Evolutionary conservation across 768 basidiomycete genomes (phyloP), one percentile per base, ranked within the genome.

Genomic region (Cystobasidium onofrii): DNA sequence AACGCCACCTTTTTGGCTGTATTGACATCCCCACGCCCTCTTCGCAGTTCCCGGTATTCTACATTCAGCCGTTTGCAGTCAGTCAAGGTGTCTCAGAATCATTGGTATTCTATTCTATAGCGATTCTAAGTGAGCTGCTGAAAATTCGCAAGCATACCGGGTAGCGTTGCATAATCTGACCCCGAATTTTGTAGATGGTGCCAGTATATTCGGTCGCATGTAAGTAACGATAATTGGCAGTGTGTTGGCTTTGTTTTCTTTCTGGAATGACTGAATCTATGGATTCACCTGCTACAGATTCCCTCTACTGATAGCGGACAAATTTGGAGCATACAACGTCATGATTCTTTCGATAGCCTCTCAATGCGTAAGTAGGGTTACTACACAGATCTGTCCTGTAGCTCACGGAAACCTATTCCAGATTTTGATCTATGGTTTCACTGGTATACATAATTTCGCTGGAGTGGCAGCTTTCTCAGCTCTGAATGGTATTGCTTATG

Each of bases 401-500:
- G 39, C 39, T 39, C 6, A 39, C n/a, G n/a, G n/a, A n/a, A n/a
- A n/a, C n/a, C n/a, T n/a, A n/a, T n/a, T n/a, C n/a, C n/a, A n/a
- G 69, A 71, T 71, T 34, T 34, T 71, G 25, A 71, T 71, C 10
- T 71, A 15, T 41, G 69, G 31, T 17, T 71, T 71, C 54, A 34
- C 33, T 1, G 69, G 52, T 1, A 41, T 71, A 6, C 69, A 71
- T 18, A 71, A 71, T 71, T 71, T 71, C 36, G 69, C 31, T 27
- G 69, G 69, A 23, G 69, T 71, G 12, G 69, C 69, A 17, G 69
- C 54, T 27, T 71, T 71, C 55, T 71, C 69, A 9, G 69, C 69
- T 9, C n/a, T 71, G 23, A 71, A 71, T 60, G 69, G 69, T 27
- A 52, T 67, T 12, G 65, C 65, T 15, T 67, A 67, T 54, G 65